Conservation (phyloP, 75 land plant genomes). For the Chamaecyparis obtusa region DNA sequence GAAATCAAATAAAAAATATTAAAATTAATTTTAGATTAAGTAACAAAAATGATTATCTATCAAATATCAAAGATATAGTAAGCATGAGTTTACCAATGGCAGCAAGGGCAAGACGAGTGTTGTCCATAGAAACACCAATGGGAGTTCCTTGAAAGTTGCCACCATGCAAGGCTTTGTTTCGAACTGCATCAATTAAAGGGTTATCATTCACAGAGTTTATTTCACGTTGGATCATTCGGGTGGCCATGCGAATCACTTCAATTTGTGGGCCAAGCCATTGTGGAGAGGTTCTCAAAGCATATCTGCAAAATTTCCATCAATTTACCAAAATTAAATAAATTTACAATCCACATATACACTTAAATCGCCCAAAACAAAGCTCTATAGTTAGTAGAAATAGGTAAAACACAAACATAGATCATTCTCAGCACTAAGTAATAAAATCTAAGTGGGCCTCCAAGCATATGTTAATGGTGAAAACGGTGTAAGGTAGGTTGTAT, state of each 20-base stretch:
- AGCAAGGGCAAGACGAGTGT: slow-evolving; percentile 39
- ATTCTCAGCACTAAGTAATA: too few relatives aligned
- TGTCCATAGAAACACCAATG: slow-evolving; percentile 61
- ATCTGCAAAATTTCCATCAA: slow-evolving; percentile 4
- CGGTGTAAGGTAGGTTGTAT: not conserved
- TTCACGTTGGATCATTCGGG: slow-evolving; percentile 32
- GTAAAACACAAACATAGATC: too few relatives aligned
- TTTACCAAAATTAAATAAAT: not conserved
- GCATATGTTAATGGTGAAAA: too few relatives aligned
- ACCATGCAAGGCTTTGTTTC: slow-evolving; percentile 2
- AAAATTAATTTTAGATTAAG: not conserved
- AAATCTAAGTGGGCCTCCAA: too few relatives aligned
- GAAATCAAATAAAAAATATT: not conserved
- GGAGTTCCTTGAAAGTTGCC: slow-evolving; percentile 61
- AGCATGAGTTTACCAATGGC: slow-evolving; percentile 27
- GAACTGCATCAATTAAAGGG: slow-evolving; percentile 29
- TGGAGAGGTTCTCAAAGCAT: slow-evolving; percentile 30
- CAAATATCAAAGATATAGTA: not conserved
- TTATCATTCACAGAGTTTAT: slow-evolving; percentile 50
- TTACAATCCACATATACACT: not conserved
- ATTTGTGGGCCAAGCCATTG: slow-evolving; percentile 48
- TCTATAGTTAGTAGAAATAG: too few relatives aligned
- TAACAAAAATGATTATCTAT: not conserved
- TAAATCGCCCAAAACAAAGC: too few relatives aligned
- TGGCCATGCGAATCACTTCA: slow-evolving; percentile 37